phyloP scores from a whole-genome alignment of 345 rosid genomes.

The Dimocarpus longan region DNA sequence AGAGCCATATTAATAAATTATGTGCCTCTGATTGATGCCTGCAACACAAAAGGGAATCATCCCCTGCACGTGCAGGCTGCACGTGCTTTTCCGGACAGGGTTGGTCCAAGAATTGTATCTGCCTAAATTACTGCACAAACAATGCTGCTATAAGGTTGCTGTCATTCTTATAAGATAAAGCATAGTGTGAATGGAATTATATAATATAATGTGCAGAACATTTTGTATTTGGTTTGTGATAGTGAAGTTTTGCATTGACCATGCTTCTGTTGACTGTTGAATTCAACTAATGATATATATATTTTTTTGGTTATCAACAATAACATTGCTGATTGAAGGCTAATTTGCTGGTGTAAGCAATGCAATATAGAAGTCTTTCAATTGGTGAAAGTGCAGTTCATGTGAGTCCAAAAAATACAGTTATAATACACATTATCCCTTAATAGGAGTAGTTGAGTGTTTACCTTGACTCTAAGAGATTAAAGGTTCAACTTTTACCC shows the following conservation, averaged over 20 bases:
- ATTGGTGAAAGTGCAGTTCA: not conserved
- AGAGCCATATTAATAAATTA: constrained; percentile 5
- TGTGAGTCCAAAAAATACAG: not conserved
- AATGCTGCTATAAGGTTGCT: constrained; percentile 9
- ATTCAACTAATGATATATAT: not conserved
- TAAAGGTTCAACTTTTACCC: no score
- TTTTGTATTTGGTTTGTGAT: not conserved
- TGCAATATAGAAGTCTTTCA: not conserved
- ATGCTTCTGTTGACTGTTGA: constrained; percentile 13
- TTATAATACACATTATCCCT: no score
- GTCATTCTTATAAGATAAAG: constrained; percentile 11
- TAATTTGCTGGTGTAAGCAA: not conserved
- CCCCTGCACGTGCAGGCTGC: constrained; percentile 22
- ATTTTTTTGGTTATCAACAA: not conserved
- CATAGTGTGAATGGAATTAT: not conserved
- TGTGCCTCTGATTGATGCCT: not conserved
- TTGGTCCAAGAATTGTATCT: constrained; percentile 10
- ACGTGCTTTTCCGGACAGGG: constrained; percentile 24
- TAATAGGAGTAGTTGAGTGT: no score
- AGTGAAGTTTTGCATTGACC: constrained; percentile 7
- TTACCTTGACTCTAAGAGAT: no score
- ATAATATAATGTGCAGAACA: not conserved
- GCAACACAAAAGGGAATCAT: constrained; percentile 19
- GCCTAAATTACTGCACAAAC: constrained; percentile 18
- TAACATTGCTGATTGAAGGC: not conserved